Evolutionary conservation across 768 basidiomycete genomes (phyloP), one percentile per base, ranked within the genome.

Genomic region (Amanita subjunquillea): DNA sequence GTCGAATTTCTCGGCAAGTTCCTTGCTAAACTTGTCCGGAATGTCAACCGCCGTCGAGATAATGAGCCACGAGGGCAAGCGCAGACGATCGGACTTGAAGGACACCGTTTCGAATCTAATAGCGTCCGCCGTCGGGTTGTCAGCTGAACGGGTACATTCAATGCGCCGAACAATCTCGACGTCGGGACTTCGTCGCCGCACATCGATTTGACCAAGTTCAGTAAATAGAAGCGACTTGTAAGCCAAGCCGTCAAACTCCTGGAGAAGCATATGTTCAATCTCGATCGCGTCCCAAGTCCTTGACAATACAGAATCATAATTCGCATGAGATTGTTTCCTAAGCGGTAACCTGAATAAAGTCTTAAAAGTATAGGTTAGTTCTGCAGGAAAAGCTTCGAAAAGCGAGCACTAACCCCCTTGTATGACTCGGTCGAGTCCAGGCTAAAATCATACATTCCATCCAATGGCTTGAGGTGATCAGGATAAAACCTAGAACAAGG

Each of bases 331-430:
- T 15, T 50, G 7, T 6, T 60, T 64, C 29, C 76, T 64, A 15
- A 78, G 62, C 29, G 78, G 76, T 22, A 78, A 64, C 4, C 71
- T 61, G 57, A 78, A 77, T 15, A 77, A 50, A n/a, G 75, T 76
- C 75, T 76, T 42, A 3, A 30, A 41, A 37, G 6, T 43, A 4
- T 27, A 2, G 38, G 23, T 41, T 22, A 54, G 27, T 25, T 41
- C 60, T 51, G 55, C n/a, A 10, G 2, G 32, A 29, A 17, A 30
- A n/a, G 20, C 5, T 8, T 17, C 3, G 45, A 17, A 20, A 9
- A 29, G 15, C 23, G 6, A n/a, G 7, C 25, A 62, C 73, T 49
- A 56, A 77, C 77, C 8, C 75, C 76, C 9, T 66, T 41, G 54
- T 74, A 77, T 6, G 57, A 56, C 6, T 60, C 55, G 2, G 56